These are phyloP conservation scores for Leptographium wingfieldii DNA, from an alignment of 2,329 filamentous ascomycete genomes.

Conservation along the genomic window DNA sequence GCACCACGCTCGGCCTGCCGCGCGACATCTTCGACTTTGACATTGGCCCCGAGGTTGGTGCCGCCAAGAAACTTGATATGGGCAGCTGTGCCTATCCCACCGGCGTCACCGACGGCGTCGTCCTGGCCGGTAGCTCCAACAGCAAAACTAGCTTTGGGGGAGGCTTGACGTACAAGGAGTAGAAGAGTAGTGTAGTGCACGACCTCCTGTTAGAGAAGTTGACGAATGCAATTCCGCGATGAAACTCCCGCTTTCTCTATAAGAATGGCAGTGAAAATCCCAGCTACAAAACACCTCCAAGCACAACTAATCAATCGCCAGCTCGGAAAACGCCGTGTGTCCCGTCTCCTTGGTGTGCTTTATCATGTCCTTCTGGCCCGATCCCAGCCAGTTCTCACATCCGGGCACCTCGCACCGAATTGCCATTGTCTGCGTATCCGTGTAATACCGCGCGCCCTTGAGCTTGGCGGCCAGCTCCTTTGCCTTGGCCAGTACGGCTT, in stretches of 20 bases:
- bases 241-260: neutral
- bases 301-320: constrained; percentile 7
- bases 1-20: constrained; percentile 75
- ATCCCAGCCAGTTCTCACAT: constrained; percentile 52
- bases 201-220: no score
- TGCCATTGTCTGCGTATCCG: constrained; percentile 69
- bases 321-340: constrained; percentile 33
- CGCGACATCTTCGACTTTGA: constrained; percentile 96
- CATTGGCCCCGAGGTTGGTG: constrained; percentile 48
- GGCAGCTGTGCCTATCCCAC: constrained; percentile 56
- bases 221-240: neutral
- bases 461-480: constrained; percentile 53
- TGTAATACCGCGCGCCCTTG: constrained; percentile 66
- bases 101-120: constrained; percentile 29
- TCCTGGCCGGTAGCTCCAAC: constrained; percentile 31
- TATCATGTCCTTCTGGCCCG: constrained; percentile 50
- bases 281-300: neutral
- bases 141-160: constrained; percentile 37
- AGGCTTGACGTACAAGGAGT: constrained; percentile 33
- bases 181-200: neutral
- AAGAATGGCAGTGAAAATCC: neutral
- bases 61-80: constrained; percentile 42
- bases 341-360: constrained; percentile 51
- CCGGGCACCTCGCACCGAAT: constrained; percentile 57
- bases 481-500: constrained; percentile 61